Conservation (phyloP, 2,329 filamentous ascomycete species). For the Arthrobotrys musiformis region DNA sequence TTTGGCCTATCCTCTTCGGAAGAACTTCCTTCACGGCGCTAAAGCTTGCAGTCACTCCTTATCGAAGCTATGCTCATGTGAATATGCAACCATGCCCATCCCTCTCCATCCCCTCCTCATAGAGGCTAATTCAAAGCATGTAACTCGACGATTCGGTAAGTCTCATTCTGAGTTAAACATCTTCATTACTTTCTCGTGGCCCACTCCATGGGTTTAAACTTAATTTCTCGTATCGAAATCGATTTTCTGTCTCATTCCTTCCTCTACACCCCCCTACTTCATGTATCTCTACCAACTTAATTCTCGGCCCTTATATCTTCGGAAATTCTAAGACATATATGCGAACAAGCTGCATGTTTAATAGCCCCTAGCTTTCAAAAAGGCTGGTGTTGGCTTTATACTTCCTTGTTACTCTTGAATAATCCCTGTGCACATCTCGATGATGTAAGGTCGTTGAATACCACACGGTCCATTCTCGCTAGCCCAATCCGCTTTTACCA, state of each 20-base stretch:
- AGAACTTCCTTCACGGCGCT: conserved; percentile 1
- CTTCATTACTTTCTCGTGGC: neutral
- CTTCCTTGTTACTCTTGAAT: neutral
- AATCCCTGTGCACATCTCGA: neutral
- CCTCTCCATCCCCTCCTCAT: neutral
- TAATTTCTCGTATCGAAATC: conserved; percentile 9
- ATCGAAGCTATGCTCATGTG: neutral
- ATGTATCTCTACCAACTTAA: conserved; percentile 1
- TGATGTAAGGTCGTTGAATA: neutral
- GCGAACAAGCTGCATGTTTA: conserved; percentile 1
- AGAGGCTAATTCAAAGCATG: neutral
- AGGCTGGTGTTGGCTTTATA: neutral
- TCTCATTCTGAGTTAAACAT: neutral
- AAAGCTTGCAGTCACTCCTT: conserved; percentile 5
- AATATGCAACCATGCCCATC: neutral
- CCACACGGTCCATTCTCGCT: conserved; percentile 14
- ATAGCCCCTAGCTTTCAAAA: neutral
- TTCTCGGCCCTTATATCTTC: conserved; percentile 24
- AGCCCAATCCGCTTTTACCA: neutral
- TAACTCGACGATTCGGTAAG: neutral
- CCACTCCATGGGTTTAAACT: neutral
- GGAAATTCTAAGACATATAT: conserved; percentile 33
- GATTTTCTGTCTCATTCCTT: neutral
- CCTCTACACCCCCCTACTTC: neutral
- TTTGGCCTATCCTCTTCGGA: conserved; percentile 17